A percentile compares a stretch with the other conserved stretches of the same genome.
These are phyloP conservation scores for Paramecium pentaurelia DNA, from an alignment of 73 alveolate genomes.

Conservation along the genomic window DNA sequence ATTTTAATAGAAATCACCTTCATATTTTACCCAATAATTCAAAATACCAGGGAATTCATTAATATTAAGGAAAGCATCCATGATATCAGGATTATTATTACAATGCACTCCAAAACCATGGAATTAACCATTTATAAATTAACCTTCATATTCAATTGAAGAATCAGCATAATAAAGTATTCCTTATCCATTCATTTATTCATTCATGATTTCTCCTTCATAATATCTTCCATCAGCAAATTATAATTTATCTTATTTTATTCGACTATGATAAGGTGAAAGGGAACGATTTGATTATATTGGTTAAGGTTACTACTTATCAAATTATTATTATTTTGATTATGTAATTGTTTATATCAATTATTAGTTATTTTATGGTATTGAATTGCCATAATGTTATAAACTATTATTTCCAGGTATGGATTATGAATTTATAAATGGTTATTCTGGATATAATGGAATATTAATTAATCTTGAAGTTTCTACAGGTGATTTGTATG, in stretches of 20 bases:
- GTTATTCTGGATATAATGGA: neutral
- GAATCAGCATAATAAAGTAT: neutral
- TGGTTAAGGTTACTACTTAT: neutral
- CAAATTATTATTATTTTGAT: neutral
- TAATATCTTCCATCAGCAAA: conserved; percentile 29
- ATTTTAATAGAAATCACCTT: conserved; percentile 1
- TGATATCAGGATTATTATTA: neutral
- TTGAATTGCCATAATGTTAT: neutral
- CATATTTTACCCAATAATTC: conserved; percentile 30
- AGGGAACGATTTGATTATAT: neutral
- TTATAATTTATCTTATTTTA: neutral
- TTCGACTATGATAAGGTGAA: neutral
- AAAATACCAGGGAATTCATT: neutral
- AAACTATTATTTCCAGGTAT: neutral
- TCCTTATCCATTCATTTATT: conserved; percentile 24
- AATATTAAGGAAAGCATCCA: neutral
- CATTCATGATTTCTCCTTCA: neutral
- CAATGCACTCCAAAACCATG: conserved; percentile 15
- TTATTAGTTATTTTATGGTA: neutral
- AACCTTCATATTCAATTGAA: neutral
- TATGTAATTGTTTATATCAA: neutral
- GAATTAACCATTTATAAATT: neutral
- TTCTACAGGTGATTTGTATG: neutral
- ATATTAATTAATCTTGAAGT: neutral
- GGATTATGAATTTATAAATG: neutral